Evolutionary conservation across 345 rosid genomes (phyloP), one percentile per base, ranked within the genome.

Genomic region (Anastatica hierochuntica): DNA sequence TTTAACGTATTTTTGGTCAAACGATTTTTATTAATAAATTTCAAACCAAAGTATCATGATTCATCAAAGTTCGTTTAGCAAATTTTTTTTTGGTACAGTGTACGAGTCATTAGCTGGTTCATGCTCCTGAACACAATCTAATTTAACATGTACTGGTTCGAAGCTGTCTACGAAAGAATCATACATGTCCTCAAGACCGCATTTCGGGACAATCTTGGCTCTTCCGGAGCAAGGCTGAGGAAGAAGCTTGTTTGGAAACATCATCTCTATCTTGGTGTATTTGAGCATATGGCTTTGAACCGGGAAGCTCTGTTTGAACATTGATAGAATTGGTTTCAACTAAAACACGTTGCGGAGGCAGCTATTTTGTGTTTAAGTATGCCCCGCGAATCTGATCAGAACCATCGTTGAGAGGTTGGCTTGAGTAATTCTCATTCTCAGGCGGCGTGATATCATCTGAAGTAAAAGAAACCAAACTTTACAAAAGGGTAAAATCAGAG

Each of bases 101-200:
- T 67, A 74, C 20, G 78, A 71, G 53, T 67, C 71, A 31, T 57
- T 51, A 5, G 65, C 51, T 40, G 75, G 62, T 72, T 74, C 90
- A 64, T 58, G 56, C 54, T 73, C 77, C 24, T 67, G 71, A 24
- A 49, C 51, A 62, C 63, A 35, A 58, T 69, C 76, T 36, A 42
- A 42, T 60, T 72, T 73, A 43, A 72, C 67, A 56, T 77, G 64
- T 10, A 66, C 54, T 46, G 90, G 85, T 62, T 86, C 94, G 49
- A 84, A 64, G 67, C 94, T 80, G 76, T 90, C 97, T 35, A 86
- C 67, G 41, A 85, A 74, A 2, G 97, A 96, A 72, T 90, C 97
- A 70, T 90, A 90, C 70, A 77, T 86, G 57, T 77, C 85, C 33
- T 72, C 66, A 35, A 62, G 3, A 43, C 40, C 39, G 13, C 52